Base-by-base conservation (phyloP, 495 filamentous ascomycete species). In the Hypoxylon trugodes region DNA sequence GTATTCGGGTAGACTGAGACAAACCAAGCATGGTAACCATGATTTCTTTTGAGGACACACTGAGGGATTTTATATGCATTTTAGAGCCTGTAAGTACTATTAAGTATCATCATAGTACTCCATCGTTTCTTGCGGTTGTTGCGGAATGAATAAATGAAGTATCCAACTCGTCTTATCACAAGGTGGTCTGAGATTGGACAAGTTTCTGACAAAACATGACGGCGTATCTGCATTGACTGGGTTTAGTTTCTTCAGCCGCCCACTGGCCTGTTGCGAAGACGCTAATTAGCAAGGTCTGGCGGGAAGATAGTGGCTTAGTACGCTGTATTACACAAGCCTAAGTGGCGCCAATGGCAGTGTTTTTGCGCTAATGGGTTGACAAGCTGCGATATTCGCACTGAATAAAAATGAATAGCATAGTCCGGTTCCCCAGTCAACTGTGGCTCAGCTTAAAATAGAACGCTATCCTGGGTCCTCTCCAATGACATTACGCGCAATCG, bases 401-500 rank as follows among this genome's bases (percentile, higher is more conserved):
- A 30, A 41, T 8, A 35, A 6, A 12, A 24, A 22, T 9, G 3
- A 47, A 47, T 15, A 24, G 32, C 10, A 5, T 12, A 18, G 24
- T n/a, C n/a, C n/a, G 32, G 10, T n/a, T 19, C 46, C 33, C 56
- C 48, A 40, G 15, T 16, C 16, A 61, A 30, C 21, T 67, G 64
- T 61, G 64, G 64, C 64, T 62, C 58, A 67, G 64, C 64, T 56
- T 67, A 57, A 67, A 67, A 67, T 52, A 62, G 52, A 51, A 60
- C 18, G 4, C 8, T n/a, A n/a, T n/a, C 6, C 28, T 15, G 9
- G 15, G 41, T n/a, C 6, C 26, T 16, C 8, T 38, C 37, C 38
- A 33, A 42, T 49, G 48, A 30, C 41, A 42, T 38, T 60, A 66
- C 56, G 36, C 62, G 62, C 56, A 55, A 56, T 51, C 50, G 24